Evolutionary conservation across 2,329 filamentous ascomycete genomes (phyloP), one percentile per base, ranked within the genome.

Genomic region (Penicillium concentricum): DNA sequence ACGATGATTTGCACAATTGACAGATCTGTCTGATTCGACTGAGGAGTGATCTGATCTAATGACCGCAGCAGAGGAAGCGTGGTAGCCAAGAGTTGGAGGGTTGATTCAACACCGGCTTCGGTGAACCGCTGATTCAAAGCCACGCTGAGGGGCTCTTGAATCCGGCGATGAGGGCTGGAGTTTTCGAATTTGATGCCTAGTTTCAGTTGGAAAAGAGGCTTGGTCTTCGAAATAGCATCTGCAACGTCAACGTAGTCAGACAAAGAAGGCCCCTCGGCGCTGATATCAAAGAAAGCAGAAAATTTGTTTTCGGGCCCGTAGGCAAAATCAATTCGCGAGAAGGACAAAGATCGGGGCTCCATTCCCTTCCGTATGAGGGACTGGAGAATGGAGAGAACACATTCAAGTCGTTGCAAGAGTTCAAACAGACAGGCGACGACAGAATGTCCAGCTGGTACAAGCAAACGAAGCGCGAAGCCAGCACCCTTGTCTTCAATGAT

Each of bases 121-220:
- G 67, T 57, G 32, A 67, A 66, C 28, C 62, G 57, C 24, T 66
- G 62, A 48, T 77, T 78, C 44, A 77, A 60, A 44, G 66, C 69
- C 47, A 70, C 66, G 2, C 71, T 69, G 13, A 78, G 64, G n/a
- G 74, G 62, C 47, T 73, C 71, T 59, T 71, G 72, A 46, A 78
- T 74, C 28, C 75, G 73, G 42, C 74, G 72, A 62, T 77, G 75
- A 42, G 74, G 74, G 48, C 72, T 77, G 24, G 66, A 61, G 32
- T 56, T 58, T 57, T 72, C 65, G 54, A 78, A 75, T 16, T 60
- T 64, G 39, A 78, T 70, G 22, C 65, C 66, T 41, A 76, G 57
- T 12, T 57, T 66, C 34, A 71, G 51, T 10, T 55, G 59, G 58
- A 70, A 73, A 32, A 73, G 56, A 4, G 65, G 61, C 44, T 66